A percentile compares a stretch with the other conserved stretches of the same genome.
These are phyloP conservation scores for Helminthosporium solani DNA, from an alignment of 2,329 filamentous ascomycete species.

Conservation along the genomic window DNA sequence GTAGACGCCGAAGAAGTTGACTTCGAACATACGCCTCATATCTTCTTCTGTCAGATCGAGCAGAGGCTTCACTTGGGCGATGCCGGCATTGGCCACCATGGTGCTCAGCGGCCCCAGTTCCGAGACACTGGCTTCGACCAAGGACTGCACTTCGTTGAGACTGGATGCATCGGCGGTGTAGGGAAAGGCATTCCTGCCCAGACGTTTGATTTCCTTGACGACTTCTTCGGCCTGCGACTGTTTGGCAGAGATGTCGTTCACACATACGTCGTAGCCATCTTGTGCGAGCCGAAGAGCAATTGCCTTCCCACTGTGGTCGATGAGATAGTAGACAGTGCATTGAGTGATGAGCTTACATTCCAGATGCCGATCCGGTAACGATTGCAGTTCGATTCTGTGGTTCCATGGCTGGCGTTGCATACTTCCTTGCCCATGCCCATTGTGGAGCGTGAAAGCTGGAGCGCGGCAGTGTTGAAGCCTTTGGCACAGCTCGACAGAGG, in stretches of 20 bases:
- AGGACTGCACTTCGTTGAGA: constrained; percentile 52
- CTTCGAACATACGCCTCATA: constrained; percentile 59
- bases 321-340: constrained; percentile 5
- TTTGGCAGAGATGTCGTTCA: constrained; percentile 63
- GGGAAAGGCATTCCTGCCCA: constrained; percentile 56
- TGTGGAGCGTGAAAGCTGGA: constrained; percentile 14
- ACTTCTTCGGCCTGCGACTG: constrained; percentile 54
- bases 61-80: constrained; percentile 57
- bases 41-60: constrained; percentile 61
- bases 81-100: constrained; percentile 64
- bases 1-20: constrained; percentile 66
- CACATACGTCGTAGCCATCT: constrained; percentile 66
- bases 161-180: constrained; percentile 64
- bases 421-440: constrained; percentile 27
- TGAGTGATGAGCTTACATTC: constrained; percentile 31
- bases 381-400: constrained; percentile 36
- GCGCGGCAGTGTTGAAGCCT: constrained; percentile 12
- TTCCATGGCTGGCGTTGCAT: constrained; percentile 21
- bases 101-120: constrained; percentile 55
- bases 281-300: constrained; percentile 64
- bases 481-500: constrained; percentile 22
- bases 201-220: constrained; percentile 53
- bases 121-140: constrained; percentile 55
- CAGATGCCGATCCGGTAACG: constrained; percentile 42
- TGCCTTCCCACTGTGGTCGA: constrained; percentile 54